phyloP scores from a whole-genome alignment of 192 early-diverging fungal species.

The Cladochytrium replicatum region DNA sequence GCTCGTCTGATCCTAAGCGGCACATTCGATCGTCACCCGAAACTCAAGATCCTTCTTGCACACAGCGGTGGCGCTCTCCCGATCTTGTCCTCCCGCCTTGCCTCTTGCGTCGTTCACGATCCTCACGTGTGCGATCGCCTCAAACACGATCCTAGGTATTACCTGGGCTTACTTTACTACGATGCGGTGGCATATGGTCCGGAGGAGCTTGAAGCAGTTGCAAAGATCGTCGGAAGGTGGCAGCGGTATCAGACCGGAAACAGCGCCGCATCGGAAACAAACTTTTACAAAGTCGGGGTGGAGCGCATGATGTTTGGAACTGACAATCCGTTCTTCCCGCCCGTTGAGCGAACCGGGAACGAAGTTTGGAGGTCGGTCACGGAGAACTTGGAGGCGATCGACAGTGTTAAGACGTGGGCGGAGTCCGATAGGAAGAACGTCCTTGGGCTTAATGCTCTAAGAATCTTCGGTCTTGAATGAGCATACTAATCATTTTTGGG shows the following conservation, averaged over 20 bases:
- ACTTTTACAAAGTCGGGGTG: no score
- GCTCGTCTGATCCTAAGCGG: constrained; percentile 27
- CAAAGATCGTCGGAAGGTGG: constrained; percentile 2
- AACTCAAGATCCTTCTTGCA: constrained; percentile 22
- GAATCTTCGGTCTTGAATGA: no score
- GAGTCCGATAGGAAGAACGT: no score
- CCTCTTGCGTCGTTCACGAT: constrained; percentile 24
- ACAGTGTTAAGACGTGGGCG: no score
- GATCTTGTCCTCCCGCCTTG: constrained; percentile 26
- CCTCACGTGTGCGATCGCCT: constrained; percentile 11
- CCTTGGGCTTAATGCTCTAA: no score
- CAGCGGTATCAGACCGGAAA: no score
- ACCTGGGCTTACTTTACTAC: constrained; percentile 14
- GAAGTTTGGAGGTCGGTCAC: no score
- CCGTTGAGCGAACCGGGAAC: no score
- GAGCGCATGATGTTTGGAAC: constrained; percentile 16
- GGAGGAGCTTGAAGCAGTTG: constrained; percentile 3
- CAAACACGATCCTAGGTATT: constrained; percentile 1
- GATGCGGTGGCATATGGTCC: constrained; percentile 8
- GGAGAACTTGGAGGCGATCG: no score
- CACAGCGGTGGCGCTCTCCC: constrained; percentile 30
- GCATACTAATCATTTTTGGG: no score
- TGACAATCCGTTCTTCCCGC: constrained; percentile 21
- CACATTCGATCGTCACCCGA: constrained; percentile 25
- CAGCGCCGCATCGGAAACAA: no score